These are phyloP conservation scores for Knoxdaviesia proteae DNA, from an alignment of 2,329 filamentous ascomycete species.

Conservation along the genomic window DNA sequence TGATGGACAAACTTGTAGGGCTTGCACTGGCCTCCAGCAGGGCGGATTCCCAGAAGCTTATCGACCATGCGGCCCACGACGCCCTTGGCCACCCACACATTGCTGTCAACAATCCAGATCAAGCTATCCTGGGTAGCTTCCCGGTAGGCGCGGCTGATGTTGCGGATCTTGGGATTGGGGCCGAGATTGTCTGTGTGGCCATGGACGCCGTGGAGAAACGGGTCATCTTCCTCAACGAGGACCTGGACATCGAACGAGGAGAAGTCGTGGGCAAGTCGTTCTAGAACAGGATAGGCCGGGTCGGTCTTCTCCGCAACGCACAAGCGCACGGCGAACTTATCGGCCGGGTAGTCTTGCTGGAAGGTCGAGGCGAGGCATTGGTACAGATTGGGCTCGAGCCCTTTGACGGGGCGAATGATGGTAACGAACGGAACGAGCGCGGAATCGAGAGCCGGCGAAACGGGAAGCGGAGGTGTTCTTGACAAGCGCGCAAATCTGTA, in stretches of 20 bases:
- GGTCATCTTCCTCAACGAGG: slow-evolving; percentile 66
- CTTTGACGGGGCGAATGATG: slow-evolving; percentile 82
- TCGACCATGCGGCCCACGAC: slow-evolving; percentile 80
- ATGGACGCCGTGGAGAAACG: slow-evolving; percentile 34
- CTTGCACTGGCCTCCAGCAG: slow-evolving; percentile 21
- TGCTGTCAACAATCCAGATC: slow-evolving; percentile 90
- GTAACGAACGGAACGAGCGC: slow-evolving; percentile 60
- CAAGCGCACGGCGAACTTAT: slow-evolving; percentile 60
- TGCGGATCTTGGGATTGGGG: slow-evolving; percentile 95
- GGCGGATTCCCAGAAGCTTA: slow-evolving; percentile 48
- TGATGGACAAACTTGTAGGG: slow-evolving; percentile 90
- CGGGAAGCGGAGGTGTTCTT: slow-evolving; percentile 21
- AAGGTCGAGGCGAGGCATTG: slow-evolving; percentile 81
- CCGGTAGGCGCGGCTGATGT: slow-evolving; percentile 81
- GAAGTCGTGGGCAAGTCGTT: slow-evolving; percentile 53
- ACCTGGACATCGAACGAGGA: slow-evolving; percentile 49
- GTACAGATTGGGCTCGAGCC: slow-evolving; percentile 73
- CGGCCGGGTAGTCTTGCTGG: slow-evolving; percentile 55
- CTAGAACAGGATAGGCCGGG: slow-evolving; percentile 54
- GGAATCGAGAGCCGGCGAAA: slow-evolving; percentile 27
- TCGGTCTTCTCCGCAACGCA: slow-evolving; percentile 61
- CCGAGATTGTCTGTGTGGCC: slow-evolving; percentile 43
- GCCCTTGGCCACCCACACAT: slow-evolving; percentile 71
- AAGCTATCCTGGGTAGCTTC: slow-evolving; percentile 64
- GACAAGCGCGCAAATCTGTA: slow-evolving; percentile 32